phyloP scores from a whole-genome alignment of 148 eudicot species.

The Amaranthus palmeri region DNA sequence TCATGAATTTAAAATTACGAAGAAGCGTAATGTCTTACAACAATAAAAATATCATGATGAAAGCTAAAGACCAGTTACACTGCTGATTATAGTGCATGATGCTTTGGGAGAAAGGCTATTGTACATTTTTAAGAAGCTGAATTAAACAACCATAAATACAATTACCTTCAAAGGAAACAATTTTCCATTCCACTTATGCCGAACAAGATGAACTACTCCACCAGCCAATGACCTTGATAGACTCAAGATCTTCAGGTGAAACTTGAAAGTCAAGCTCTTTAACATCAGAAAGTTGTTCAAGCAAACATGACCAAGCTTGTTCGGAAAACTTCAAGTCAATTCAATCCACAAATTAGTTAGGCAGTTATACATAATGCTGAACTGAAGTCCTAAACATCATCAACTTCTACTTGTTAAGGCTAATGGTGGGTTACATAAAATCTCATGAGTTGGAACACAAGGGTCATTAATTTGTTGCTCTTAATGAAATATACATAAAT shows the following conservation, averaged over 20 bases:
- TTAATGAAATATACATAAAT: neutral
- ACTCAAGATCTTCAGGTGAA: slow-evolving; percentile 90
- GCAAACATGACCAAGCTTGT: slow-evolving; percentile 13
- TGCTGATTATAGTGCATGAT: neutral
- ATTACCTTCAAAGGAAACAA: slow-evolving; percentile 91
- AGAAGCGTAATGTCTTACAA: neutral
- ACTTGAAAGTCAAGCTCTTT: slow-evolving; percentile 82
- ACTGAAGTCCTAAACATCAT: neutral
- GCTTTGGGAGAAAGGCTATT: neutral
- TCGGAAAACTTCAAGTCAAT: neutral
- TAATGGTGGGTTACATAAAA: neutral
- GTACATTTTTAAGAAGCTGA: neutral
- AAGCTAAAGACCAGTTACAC: neutral
- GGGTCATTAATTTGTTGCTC: neutral
- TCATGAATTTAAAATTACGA: neutral
- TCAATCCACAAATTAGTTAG: neutral
- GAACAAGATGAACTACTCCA: slow-evolving; percentile 97
- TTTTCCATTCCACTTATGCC: slow-evolving; percentile 90
- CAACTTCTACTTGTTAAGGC: neutral
- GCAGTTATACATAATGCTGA: neutral
- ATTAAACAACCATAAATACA: neutral
- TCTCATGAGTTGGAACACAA: neutral
- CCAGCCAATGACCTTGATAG: slow-evolving; percentile 96
- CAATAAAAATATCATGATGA: neutral
- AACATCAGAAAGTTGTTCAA: slow-evolving; percentile 59